Evolutionary conservation across 2,329 filamentous ascomycete genomes (phyloP), one percentile per base, ranked within the genome.

Genomic region (Coleophoma cylindrospora): DNA sequence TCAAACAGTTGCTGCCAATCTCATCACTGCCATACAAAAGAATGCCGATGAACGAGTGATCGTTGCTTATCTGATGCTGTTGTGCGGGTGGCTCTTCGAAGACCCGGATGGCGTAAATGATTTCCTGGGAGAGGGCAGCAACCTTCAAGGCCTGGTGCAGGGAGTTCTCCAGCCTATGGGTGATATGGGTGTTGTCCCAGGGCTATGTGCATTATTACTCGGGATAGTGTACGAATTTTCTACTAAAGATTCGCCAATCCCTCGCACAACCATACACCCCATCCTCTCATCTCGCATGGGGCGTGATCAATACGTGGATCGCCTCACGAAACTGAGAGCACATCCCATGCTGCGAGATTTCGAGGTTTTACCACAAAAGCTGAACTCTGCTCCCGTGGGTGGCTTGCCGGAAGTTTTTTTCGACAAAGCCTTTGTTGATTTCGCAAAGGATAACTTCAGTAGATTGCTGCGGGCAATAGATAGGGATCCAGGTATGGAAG

Each of bases 191-290:
- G 73, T 95, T 33, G 76, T 92, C 13, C 87, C 89, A 57, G 94
- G 94, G 2, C 76, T 99, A 12, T 90, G 87, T 64, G 87, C 91
- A 14, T 83, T 91, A 64, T 72, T 99, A 0, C 76, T 97, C 1
- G 94, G 92, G 10, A 85, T 95, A 17, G 79, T 94, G 4, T 99
- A 97, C 65, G 94, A 99, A 63, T 99, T 97, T 63, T 97, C 92
- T 10, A 96, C 92, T 0, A 96, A 95, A 65, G 94, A 99, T 68
- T 97, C 92, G 0, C 90, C 94, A 0, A 86, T 99, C 47, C 81
- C 92, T 6, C 80, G 94, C 53, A 77, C 83, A 21, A 91, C 87
- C 10, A 72, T 99, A 41, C 88, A 95, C 61, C 83, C 87, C 21
- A 79, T 96, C 27, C 74, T 99, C 34, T 76, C 81, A 27, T 83